phyloP scores from a whole-genome alignment of 2,329 filamentous ascomycete species.

The Ophioceras dolichostomum region DNA sequence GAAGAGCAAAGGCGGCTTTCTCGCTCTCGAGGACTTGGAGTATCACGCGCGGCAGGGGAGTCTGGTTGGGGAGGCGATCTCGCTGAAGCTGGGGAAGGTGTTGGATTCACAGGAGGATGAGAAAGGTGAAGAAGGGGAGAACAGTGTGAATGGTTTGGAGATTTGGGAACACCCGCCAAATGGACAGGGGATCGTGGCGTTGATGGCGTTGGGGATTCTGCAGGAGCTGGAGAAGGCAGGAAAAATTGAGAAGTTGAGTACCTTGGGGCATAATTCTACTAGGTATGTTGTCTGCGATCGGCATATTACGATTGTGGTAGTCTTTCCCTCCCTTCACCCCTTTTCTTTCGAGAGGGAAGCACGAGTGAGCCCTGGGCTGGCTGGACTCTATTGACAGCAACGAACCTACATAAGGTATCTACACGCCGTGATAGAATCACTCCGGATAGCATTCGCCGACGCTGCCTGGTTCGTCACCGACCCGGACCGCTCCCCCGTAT shows the following conservation, averaged over 20 bases:
- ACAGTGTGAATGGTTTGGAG: conserved; percentile 37
- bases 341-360: too few species aligned
- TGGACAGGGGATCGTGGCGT: conserved; percentile 83
- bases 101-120: conserved; percentile 42
- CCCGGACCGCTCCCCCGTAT: conserved; percentile 48
- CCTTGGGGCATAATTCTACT: too few species aligned
- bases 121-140: conserved; percentile 1
- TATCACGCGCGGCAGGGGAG: conserved; percentile 56
- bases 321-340: conserved; percentile 53
- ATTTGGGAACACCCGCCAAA: conserved; percentile 96
- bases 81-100: conserved; percentile 71
- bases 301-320: too few species aligned
- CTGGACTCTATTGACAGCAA: conserved; percentile 48
- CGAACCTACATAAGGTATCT: conserved; percentile 77
- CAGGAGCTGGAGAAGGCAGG: conserved; percentile 68
- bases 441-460: conserved; percentile 83
- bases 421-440: conserved; percentile 72
- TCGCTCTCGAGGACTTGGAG: conserved; percentile 68
- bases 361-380: too few species aligned
- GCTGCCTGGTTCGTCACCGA: conserved; percentile 82
- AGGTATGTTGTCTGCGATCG: too few species aligned
- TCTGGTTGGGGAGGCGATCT: conserved; percentile 73
- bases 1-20: conserved; percentile 57
- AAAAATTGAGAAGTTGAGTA: too few species aligned
- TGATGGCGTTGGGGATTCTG: conserved; percentile 85